phyloP scores from a whole-genome alignment of 2,329 filamentous ascomycete genomes.

The Ceratocystis albifundus region DNA sequence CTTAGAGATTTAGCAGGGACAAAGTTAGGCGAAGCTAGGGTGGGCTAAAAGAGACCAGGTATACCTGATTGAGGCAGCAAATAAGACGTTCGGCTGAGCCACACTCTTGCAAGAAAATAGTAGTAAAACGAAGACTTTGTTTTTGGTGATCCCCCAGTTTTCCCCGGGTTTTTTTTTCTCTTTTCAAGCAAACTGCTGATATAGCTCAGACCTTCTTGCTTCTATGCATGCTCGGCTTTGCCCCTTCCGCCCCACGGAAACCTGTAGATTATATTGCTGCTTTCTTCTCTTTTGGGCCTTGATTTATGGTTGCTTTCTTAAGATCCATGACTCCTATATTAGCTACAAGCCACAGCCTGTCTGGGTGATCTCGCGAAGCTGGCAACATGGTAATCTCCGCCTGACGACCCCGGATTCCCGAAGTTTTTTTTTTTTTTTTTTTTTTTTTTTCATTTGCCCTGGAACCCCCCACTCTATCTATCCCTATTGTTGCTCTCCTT shows the following conservation, averaged over 20 bases:
- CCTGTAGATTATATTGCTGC: neutral
- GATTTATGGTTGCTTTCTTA: neutral
- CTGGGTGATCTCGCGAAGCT: neutral
- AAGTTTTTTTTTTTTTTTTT: too few species aligned
- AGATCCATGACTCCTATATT: neutral
- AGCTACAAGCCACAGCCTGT: neutral
- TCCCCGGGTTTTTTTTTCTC: constrained; percentile 7
- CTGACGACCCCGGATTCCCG: neutral
- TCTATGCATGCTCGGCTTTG: neutral
- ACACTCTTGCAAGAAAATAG: neutral
- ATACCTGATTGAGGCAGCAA: constrained; percentile 7
- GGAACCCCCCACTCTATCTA: neutral
- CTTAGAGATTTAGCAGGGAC: neutral
- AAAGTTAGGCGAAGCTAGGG: neutral
- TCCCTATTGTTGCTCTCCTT: neutral
- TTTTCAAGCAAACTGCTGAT: neutral
- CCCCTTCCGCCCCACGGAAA: neutral
- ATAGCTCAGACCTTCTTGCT: neutral
- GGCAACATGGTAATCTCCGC: neutral
- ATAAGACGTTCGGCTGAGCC: neutral
- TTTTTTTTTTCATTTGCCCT: too few species aligned
- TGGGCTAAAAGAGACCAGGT: neutral
- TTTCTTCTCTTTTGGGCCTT: neutral
- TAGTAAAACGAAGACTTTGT: neutral
- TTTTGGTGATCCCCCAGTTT: constrained; percentile 1